Percentiles rank a stretch among this genome's conserved stretches.
phyloP scores from a whole-genome alignment of 225 moss, liverwort and hornwort genomes.

The Lunularia cruciata region DNA sequence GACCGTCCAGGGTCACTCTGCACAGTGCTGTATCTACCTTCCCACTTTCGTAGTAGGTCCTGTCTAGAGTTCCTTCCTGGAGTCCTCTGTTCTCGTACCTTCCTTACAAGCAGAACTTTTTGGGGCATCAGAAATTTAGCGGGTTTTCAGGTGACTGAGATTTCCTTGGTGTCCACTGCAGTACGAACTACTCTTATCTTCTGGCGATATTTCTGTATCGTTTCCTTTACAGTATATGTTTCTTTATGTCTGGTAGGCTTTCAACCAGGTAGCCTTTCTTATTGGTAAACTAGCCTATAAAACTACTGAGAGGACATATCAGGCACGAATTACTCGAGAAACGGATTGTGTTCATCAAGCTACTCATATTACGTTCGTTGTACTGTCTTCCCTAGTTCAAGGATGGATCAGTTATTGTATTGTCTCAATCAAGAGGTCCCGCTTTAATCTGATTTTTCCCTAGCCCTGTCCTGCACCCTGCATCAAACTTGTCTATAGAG shows the following conservation, averaged over 20 bases:
- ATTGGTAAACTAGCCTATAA: constrained; percentile 4
- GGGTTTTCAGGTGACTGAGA: constrained; percentile 2
- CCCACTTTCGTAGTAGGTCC: constrained; percentile 11
- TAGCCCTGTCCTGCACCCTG: constrained; percentile 3
- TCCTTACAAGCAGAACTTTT: constrained; percentile 10
- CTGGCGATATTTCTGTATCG: background rate
- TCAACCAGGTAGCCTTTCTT: background rate
- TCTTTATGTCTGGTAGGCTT: background rate
- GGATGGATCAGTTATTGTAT: no score
- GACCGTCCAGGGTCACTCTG: constrained; percentile 17
- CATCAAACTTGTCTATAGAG: constrained; percentile 1
- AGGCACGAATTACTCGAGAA: no score
- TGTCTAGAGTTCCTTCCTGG: background rate
- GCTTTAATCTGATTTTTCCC: no score
- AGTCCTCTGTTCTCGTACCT: background rate
- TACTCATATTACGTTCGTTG: no score
- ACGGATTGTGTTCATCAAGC: no score
- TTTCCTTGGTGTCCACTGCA: constrained; percentile 7
- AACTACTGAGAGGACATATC: no score
- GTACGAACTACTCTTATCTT: background rate
- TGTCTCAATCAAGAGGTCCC: no score
- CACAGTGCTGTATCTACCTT: constrained; percentile 6
- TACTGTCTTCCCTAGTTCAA: no score
- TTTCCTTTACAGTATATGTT: background rate
- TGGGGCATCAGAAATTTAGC: background rate